These are phyloP conservation scores for Xylaria sp. DNA, from an alignment of 2,329 filamentous ascomycete genomes.

Conservation along the genomic window DNA sequence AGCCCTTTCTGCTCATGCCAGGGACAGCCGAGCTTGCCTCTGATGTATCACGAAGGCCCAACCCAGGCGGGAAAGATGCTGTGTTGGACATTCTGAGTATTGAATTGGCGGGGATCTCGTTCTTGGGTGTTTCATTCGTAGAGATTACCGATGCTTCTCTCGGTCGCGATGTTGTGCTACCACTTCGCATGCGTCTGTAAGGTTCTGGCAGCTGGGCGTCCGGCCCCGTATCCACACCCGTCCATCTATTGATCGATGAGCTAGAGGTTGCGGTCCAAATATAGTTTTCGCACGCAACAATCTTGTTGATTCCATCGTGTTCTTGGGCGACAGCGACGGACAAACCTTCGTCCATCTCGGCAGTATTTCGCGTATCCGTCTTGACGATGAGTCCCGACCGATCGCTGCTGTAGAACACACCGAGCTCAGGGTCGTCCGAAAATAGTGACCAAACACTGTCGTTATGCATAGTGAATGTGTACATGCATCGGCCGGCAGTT, in stretches of 20 bases:
- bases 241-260: conserved; percentile 93
- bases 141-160: conserved; percentile 52
- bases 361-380: conserved; percentile 83
- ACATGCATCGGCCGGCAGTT: conserved; percentile 94
- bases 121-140: conserved; percentile 56
- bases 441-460: conserved; percentile 97
- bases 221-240: conserved; percentile 81
- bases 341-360: conserved; percentile 84
- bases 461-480: conserved; percentile 98
- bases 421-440: conserved; percentile 85
- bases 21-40: conserved; percentile 61
- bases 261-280: conserved; percentile 92
- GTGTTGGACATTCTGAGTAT: conserved; percentile 87
- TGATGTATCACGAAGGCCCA: conserved; percentile 58
- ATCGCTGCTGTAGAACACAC: conserved; percentile 94
- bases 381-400: conserved; percentile 94
- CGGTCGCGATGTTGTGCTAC: conserved; percentile 54
- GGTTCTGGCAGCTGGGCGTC: conserved; percentile 73
- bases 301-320: conserved; percentile 80
- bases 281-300: conserved; percentile 76
- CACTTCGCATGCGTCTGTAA: conserved; percentile 59
- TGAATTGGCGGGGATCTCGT: conserved; percentile 80
- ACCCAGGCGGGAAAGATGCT: conserved; percentile 74
- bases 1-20: conserved; percentile 63
- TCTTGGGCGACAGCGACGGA: conserved; percentile 94